Evolutionary conservation across 441 rosid genomes (phyloP).

Genomic region (Jatropha podagrica): DNA sequence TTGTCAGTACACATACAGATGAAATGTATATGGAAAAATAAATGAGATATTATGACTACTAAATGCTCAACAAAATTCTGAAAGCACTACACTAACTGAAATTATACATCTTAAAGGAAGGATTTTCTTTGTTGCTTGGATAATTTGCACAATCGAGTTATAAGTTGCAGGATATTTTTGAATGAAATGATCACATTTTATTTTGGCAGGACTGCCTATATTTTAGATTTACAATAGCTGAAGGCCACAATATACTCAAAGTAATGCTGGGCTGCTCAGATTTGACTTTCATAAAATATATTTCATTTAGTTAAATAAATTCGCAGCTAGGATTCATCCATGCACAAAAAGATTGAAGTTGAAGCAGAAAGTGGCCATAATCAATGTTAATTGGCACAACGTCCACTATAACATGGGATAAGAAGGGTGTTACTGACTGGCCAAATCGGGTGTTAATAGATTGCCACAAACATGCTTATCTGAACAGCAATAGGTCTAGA

Average conservation of each 20-base stretch:
- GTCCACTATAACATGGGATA: neutral
- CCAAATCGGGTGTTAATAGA: neutral
- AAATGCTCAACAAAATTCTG: neutral
- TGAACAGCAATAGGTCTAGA: neutral
- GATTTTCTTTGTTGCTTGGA: neutral
- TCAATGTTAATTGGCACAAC: neutral
- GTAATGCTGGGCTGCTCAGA: neutral
- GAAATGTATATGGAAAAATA: neutral
- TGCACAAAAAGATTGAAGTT: neutral
- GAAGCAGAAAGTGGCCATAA: conserved; percentile 2
- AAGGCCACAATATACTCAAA: neutral
- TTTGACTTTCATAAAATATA: neutral
- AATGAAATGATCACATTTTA: conserved; percentile 6
- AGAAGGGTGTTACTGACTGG: neutral
- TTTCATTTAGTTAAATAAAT: conserved; percentile 2
- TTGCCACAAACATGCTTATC: neutral
- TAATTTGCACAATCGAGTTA: neutral
- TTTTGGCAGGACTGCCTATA: neutral
- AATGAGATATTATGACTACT: neutral
- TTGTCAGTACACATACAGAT: neutral
- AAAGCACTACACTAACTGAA: conserved; percentile 8
- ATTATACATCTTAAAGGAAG: neutral
- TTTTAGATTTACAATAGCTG: neutral
- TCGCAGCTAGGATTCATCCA: neutral
- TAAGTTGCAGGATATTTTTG: neutral